phyloP scores from a whole-genome alignment of 495 filamentous ascomycete genomes.

The Clavariopsis aquatica region DNA sequence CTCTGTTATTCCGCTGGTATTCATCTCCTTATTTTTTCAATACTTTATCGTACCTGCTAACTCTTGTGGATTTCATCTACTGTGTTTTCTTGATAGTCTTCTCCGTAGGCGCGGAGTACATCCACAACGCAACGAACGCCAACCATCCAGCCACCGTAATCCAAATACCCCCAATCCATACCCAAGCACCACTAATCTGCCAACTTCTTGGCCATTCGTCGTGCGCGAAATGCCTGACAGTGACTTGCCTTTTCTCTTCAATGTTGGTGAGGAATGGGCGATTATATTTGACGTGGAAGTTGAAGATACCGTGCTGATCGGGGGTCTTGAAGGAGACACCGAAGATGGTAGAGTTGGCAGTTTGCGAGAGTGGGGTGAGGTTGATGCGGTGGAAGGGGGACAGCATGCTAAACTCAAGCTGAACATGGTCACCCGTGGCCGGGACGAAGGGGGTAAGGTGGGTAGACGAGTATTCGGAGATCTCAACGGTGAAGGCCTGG shows the following conservation, averaged over 20 bases:
- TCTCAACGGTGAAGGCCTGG: slow-evolving; percentile 81
- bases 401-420: slow-evolving; percentile 98
- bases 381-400: slow-evolving; percentile 94
- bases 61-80: slow-evolving; percentile 43
- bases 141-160: slow-evolving; percentile 82
- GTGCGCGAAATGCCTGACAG: slow-evolving; percentile 93
- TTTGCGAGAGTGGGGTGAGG: slow-evolving; percentile 59
- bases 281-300: slow-evolving; percentile 94
- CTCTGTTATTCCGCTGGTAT: background rate
- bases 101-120: slow-evolving; percentile 74
- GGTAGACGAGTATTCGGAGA: slow-evolving; percentile 78
- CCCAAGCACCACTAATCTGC: slow-evolving; percentile 87
- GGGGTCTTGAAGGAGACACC: slow-evolving; percentile 75
- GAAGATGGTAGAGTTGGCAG: slow-evolving; percentile 71
- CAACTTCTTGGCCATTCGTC: slow-evolving; percentile 93
- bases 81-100: slow-evolving; percentile 67
- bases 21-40: too few relatives aligned
- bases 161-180: slow-evolving; percentile 89
- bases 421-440: slow-evolving; percentile 68
- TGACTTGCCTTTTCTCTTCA: slow-evolving; percentile 93
- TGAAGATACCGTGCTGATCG: slow-evolving; percentile 98
- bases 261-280: slow-evolving; percentile 85
- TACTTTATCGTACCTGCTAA: background rate
- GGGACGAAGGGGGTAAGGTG: slow-evolving; percentile 72
- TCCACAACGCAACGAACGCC: slow-evolving; percentile 82